Conservation (phyloP, 805 yeast genomes). For the Saccharomycopsis javanensis region DNA sequence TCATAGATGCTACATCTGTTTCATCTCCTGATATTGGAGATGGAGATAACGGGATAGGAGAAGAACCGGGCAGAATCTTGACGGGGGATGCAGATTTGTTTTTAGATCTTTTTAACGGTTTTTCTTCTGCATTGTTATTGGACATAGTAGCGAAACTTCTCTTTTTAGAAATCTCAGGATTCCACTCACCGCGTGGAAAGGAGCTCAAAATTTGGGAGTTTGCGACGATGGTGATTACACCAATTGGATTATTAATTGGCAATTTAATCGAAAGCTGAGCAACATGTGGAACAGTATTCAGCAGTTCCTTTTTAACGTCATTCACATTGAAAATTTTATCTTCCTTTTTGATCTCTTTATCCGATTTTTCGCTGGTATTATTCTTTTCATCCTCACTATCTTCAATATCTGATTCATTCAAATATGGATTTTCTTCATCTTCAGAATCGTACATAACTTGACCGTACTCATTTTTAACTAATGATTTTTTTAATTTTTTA, state of each 20-base stretch:
- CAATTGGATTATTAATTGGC: constrained; percentile 36
- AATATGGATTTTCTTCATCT: constrained; percentile 77
- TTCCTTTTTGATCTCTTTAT: constrained; percentile 29
- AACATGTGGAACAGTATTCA: constrained; percentile 27
- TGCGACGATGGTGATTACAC: constrained; percentile 55
- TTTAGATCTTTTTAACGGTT: constrained; percentile 8
- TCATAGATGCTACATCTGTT: background rate
- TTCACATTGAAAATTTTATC: constrained; percentile 18
- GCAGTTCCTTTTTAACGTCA: constrained; percentile 22
- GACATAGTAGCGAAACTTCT: constrained; percentile 25
- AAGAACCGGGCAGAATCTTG: background rate
- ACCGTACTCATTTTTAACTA: constrained; percentile 56
- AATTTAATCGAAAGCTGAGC: constrained; percentile 33
- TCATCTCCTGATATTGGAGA: constrained; percentile 6
- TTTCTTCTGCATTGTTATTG: constrained; percentile 24
- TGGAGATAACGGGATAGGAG: constrained; percentile 15
- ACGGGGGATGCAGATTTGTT: constrained; percentile 19
- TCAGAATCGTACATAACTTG: constrained; percentile 67
- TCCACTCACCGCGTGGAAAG: constrained; percentile 82
- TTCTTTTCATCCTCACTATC: constrained; percentile 37
- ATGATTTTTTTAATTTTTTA: constrained; percentile 69
- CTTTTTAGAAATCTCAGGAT: constrained; percentile 44
- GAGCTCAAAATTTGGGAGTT: constrained; percentile 47
- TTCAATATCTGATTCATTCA: constrained; percentile 60
- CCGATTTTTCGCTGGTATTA: constrained; percentile 9